Evolutionary conservation across 768 basidiomycete species (phyloP), one percentile per base, ranked within the genome.

Genomic region (Leccinum uliginosum): DNA sequence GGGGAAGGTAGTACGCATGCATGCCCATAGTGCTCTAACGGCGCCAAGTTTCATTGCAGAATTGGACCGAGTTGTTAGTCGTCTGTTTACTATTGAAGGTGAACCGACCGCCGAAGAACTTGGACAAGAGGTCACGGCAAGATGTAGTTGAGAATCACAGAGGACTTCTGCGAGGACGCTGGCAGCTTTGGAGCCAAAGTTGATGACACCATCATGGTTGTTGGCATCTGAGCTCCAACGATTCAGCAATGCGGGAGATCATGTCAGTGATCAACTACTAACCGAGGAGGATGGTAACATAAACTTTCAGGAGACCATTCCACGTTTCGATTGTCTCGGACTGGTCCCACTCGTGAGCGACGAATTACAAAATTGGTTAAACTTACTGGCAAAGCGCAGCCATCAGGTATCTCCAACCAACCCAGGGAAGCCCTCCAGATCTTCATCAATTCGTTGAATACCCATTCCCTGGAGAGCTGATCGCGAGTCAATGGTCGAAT

Each of bases 1-100:
- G 0, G 83, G 77, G 59, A 86, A 74, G 8, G 74, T 66, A 3
- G 66, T 67, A 32, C 75, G 76, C 52, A 80, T 72, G 43, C 71
- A 68, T 2, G 67, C 62, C 87, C 87, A 89, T 34, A 90, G 76
- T n/a, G 78, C 75, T 23, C 78, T 78, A 9, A 83, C 74, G 19
- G 87, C 69, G 5, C 71, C 73, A n/a, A 91, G 67, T 66, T 85
- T 89, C 52, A 87, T 68, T 15, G 73, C 80, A 62, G 67, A 70
- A 68, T 78, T 82, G 56, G 69, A 75, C 24, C 63, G 70, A 38
- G 38, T 24, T 34, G 53, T 46, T 1, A 1, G 38, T 4, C 9
- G n/a, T 55, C 54, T 51, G 55, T 62, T 35, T 53, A 55, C 30
- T 58, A 35, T 40, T 24, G 53, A 49, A 6, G 50, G 58, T 9